Conservation (phyloP, 768 basidiomycete species). For the Lactarius pseudohatsudake region DNA sequence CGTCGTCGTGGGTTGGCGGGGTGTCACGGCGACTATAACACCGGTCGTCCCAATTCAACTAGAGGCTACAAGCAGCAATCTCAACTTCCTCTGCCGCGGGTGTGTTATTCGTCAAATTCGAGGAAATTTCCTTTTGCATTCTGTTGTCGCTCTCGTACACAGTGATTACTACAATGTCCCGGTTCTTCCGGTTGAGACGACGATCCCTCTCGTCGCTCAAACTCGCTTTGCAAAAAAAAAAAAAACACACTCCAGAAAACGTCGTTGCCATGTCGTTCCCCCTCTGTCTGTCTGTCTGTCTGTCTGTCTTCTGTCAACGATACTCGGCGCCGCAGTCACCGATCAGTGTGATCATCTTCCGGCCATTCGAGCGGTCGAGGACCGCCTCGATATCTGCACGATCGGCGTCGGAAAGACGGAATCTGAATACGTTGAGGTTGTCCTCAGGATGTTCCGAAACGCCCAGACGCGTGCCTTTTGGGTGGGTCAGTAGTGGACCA, state of each 20-base stretch:
- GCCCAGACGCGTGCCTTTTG: constrained; percentile 69
- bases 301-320: constrained; percentile 39
- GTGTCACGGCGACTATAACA: no score
- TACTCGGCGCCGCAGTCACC: constrained; percentile 89
- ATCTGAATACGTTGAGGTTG: constrained; percentile 61
- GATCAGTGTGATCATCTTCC: constrained; percentile 61
- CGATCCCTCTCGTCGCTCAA: no score
- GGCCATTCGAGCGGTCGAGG: constrained; percentile 58
- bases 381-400: constrained; percentile 62
- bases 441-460: constrained; percentile 72
- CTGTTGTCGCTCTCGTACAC: not conserved
- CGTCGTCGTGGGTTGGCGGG: not conserved
- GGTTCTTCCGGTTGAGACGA: no score
- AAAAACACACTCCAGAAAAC: no score
- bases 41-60: not conserved
- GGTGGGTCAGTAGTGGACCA: not conserved
- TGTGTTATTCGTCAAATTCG: no score
- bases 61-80: not conserved
- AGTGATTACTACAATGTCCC: not conserved
- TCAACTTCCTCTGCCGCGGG: no score
- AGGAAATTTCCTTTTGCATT: not conserved
- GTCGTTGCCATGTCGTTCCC: no score
- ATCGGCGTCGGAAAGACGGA: constrained; percentile 57
- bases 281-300: no score
- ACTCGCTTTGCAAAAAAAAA: no score